Evolutionary conservation across 2,329 filamentous ascomycete genomes (phyloP).

Genomic region (Colletotrichum melonis): DNA sequence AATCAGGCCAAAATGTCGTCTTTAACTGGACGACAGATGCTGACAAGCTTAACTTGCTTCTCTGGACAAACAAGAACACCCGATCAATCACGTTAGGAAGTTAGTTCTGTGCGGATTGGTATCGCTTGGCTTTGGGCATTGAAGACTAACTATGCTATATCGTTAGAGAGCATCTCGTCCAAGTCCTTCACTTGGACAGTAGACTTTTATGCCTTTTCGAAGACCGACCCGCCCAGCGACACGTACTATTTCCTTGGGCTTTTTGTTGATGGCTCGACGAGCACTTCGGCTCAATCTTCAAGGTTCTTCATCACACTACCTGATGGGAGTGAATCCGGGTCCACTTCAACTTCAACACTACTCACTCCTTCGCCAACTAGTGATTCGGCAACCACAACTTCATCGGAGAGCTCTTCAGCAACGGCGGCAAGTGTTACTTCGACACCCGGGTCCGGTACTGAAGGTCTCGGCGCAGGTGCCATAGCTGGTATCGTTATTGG

Average conservation of each 20-base stretch:
- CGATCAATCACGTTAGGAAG: not conserved
- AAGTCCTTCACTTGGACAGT: not conserved
- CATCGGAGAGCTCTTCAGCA: not conserved
- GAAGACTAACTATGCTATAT: not conserved
- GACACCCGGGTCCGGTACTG: not conserved
- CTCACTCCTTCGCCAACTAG: not conserved
- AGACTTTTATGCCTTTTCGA: not conserved
- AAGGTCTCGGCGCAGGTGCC: not conserved
- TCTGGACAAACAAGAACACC: not conserved
- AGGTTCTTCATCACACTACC: not conserved
- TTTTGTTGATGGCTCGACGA: not conserved
- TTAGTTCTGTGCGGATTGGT: not conserved
- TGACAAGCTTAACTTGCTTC: not conserved
- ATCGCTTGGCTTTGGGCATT: not conserved
- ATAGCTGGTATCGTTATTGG: not conserved
- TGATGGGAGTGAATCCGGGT: not conserved
- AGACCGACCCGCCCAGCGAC: not conserved
- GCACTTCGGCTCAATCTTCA: not conserved
- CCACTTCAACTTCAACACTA: not conserved
- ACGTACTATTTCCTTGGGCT: not conserved
- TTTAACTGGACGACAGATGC: not conserved
- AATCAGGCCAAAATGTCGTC: not conserved
- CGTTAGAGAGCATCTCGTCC: not conserved
- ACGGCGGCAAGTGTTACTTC: not conserved
- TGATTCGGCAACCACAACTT: not conserved